A percentile compares a stretch with the other conserved stretches of the same genome.
These are phyloP conservation scores for Aspergillus amoenus DNA, from an alignment of 2,329 filamentous ascomycete genomes.

Conservation along the genomic window DNA sequence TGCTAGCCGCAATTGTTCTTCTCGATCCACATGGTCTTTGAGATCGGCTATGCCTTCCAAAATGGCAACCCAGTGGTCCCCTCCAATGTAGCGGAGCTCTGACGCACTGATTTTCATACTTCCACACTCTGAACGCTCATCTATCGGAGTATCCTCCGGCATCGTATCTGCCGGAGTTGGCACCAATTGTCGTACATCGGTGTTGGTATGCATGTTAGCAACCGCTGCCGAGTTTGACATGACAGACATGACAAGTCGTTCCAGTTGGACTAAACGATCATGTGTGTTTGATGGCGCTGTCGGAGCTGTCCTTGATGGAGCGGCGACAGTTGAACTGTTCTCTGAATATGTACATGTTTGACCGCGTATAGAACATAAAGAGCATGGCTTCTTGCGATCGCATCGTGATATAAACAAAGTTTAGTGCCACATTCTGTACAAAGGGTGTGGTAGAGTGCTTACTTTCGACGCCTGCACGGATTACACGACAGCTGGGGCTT, in stretches of 20 bases:
- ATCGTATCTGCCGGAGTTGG: background rate
- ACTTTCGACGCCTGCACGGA: conserved; percentile 37
- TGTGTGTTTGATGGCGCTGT: conserved; percentile 43
- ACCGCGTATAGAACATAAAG: conserved; percentile 56
- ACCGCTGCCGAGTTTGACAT: conserved; percentile 28
- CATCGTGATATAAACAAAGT: conserved; percentile 45
- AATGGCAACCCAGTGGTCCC: conserved; percentile 31
- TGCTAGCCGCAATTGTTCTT: conserved; percentile 18
- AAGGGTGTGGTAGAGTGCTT: background rate
- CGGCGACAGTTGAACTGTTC: conserved; percentile 36
- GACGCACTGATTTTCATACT: conserved; percentile 20
- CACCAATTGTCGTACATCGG: background rate
- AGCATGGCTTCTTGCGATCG: conserved; percentile 57
- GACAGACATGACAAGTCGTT: conserved; percentile 56
- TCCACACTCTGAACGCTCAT: conserved; percentile 19
- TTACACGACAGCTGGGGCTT: conserved; percentile 39
- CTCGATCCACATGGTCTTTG: conserved; percentile 24
- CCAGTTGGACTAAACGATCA: conserved; percentile 57
- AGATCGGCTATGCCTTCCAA: conserved; percentile 25
- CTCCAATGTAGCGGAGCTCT: conserved; percentile 23
- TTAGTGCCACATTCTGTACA: background rate
- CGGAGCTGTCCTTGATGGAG: conserved; percentile 30
- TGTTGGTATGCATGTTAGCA: background rate
- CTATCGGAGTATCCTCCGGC: background rate
- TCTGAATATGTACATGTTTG: conserved; percentile 46